A percentile compares a stretch with the other conserved stretches of the same genome.
Conservation (phyloP, 805 yeast genomes). For the Wickerhamomyces queroliae region DNA sequence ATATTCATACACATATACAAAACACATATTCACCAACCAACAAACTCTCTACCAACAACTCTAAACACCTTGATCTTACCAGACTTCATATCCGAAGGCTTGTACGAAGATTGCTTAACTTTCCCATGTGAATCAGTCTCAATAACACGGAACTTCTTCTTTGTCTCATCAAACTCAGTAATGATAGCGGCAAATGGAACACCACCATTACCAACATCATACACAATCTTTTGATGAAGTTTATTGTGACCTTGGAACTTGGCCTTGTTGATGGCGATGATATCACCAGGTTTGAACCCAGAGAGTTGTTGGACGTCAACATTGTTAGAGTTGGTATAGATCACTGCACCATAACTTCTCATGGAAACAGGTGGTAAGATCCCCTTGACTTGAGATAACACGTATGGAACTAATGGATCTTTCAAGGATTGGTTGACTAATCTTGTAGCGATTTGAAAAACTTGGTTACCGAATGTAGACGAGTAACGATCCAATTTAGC, state of each 20-base stretch:
- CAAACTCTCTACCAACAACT: conserved; percentile 62
- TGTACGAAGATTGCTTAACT: conserved; percentile 56
- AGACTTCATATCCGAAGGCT: conserved; percentile 63
- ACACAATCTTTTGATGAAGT: conserved; percentile 47
- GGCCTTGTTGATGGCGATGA: conserved; percentile 70
- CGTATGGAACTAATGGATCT: conserved; percentile 27
- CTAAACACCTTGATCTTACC: conserved; percentile 83
- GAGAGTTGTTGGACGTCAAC: conserved; percentile 45
- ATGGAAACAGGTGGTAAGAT: conserved; percentile 54
- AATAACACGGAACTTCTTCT: conserved; percentile 64
- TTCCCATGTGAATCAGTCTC: conserved; percentile 47
- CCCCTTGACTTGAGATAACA: conserved; percentile 33
- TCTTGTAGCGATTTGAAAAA: conserved; percentile 39
- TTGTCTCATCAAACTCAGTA: conserved; percentile 66
- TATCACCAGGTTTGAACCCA: conserved; percentile 78
- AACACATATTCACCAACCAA: conserved; percentile 50
- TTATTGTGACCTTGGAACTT: conserved; percentile 62
- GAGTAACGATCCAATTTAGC: conserved; percentile 46
- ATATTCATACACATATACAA: not conserved
- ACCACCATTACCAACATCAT: conserved; percentile 53
- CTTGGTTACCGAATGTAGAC: conserved; percentile 42
- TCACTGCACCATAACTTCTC: conserved; percentile 67
- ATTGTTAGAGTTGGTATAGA: conserved; percentile 52
- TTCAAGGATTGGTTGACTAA: conserved; percentile 22
- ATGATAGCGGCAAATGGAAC: conserved; percentile 56